Evolutionary conservation across 2,329 filamentous ascomycete genomes (phyloP).

Genomic region (Thelonectria rubi): DNA sequence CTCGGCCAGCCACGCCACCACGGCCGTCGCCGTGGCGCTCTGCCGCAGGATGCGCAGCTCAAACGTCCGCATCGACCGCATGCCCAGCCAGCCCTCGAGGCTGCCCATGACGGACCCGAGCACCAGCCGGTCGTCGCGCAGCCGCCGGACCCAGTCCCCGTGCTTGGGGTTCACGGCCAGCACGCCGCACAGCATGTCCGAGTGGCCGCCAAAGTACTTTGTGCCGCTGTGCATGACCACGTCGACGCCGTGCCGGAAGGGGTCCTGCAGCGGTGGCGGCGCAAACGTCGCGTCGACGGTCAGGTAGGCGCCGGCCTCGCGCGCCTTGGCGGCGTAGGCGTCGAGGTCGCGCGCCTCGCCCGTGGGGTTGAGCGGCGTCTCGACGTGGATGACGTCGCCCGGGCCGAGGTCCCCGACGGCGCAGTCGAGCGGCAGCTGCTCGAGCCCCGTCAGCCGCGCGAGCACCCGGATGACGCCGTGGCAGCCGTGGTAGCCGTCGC

Average conservation of each 20-base stretch:
- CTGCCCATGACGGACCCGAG: conserved; percentile 88
- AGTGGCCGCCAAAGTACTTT: conserved; percentile 97
- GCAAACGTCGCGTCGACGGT: conserved; percentile 93
- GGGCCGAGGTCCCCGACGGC: conserved; percentile 70
- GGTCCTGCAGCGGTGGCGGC: conserved; percentile 88
- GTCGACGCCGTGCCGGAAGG: conserved; percentile 83
- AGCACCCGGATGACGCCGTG: conserved; percentile 83
- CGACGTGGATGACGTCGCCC: conserved; percentile 89
- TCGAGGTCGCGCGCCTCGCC: conserved; percentile 81
- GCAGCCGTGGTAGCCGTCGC: conserved; percentile 90
- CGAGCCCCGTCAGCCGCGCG: conserved; percentile 77
- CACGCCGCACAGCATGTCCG: conserved; percentile 90
- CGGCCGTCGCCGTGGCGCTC: conserved; percentile 71
- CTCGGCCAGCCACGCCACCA: conserved; percentile 77
- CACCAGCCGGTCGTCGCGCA: conserved; percentile 76
- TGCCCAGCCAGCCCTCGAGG: conserved; percentile 90
- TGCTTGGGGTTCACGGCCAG: conserved; percentile 69
- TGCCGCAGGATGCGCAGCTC: conserved; percentile 84
- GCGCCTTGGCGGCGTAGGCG: conserved; percentile 76
- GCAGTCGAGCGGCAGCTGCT: conserved; percentile 76
- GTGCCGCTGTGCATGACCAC: conserved; percentile 92
- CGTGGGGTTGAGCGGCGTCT: conserved; percentile 92
- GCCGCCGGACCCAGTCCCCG: conserved; percentile 64
- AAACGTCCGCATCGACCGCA: conserved; percentile 85
- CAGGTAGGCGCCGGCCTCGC: conserved; percentile 75